These are phyloP conservation scores for Hymenoscyphus occultus DNA, from an alignment of 2,329 filamentous ascomycete species.

Conservation along the genomic window DNA sequence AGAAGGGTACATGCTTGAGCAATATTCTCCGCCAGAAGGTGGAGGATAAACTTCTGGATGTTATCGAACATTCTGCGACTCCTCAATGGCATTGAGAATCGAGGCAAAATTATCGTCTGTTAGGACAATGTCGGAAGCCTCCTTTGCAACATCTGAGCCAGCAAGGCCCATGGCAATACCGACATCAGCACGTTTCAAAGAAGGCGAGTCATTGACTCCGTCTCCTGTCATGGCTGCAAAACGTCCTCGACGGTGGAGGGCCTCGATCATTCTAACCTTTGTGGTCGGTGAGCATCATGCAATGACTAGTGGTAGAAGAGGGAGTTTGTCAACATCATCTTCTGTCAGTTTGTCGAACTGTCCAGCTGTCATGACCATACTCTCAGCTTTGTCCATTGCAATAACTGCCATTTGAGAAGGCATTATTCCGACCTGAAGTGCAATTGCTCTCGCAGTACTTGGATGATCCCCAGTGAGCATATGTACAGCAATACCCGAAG, in stretches of 20 bases:
- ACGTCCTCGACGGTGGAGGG: constrained; percentile 76
- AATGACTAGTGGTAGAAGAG: constrained; percentile 49
- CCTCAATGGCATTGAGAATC: constrained; percentile 68
- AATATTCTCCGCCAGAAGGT: constrained; percentile 69
- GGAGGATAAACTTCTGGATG: constrained; percentile 64
- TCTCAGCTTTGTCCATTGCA: constrained; percentile 71
- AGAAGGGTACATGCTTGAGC: constrained; percentile 80
- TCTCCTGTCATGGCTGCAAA: constrained; percentile 52
- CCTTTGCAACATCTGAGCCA: constrained; percentile 58
- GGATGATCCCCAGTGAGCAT: constrained; percentile 85
- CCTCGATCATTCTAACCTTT: constrained; percentile 78
- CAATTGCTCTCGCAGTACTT: constrained; percentile 76
- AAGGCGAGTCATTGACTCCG: constrained; percentile 49
- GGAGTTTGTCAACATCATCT: constrained; percentile 48
- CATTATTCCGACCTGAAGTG: constrained; percentile 69
- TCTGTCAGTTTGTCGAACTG: constrained; percentile 46
- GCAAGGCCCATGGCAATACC: constrained; percentile 60
- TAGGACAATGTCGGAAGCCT: constrained; percentile 59
- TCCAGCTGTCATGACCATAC: constrained; percentile 56
- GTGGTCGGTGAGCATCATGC: constrained; percentile 61
- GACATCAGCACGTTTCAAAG: constrained; percentile 64
- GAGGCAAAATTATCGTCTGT: constrained; percentile 72
- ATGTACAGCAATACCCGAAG: constrained; percentile 68
- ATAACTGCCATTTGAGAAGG: constrained; percentile 52
- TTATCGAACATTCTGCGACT: constrained; percentile 75